phyloP scores from a whole-genome alignment of 495 filamentous ascomycete species.

The Xylaria acuta region DNA sequence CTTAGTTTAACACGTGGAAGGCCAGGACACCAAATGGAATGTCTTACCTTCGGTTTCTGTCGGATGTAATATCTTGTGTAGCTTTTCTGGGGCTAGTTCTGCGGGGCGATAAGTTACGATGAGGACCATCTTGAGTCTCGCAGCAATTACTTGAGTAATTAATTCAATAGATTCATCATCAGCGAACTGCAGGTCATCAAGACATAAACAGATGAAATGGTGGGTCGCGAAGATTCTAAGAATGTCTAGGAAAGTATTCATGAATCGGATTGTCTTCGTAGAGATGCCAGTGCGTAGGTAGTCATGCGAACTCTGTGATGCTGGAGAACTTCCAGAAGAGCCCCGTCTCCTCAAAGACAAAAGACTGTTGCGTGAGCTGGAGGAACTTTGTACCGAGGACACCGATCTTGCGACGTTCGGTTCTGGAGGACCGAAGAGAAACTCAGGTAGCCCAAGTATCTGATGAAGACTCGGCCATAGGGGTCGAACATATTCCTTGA shows the following conservation, averaged over 20 bases:
- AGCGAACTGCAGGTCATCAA: slow-evolving; percentile 87
- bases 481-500: slow-evolving; percentile 74
- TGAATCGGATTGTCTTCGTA: slow-evolving; percentile 76
- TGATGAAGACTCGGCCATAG: slow-evolving; percentile 80
- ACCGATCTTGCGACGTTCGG: slow-evolving; percentile 29
- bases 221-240: slow-evolving; percentile 75
- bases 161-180: slow-evolving; percentile 85
- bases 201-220: slow-evolving; percentile 80
- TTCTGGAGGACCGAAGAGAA: slow-evolving; percentile 58
- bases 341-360: slow-evolving; percentile 43
- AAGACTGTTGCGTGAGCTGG: slow-evolving; percentile 29
- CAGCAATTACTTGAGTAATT: slow-evolving; percentile 72
- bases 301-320: slow-evolving; percentile 66
- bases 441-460: slow-evolving; percentile 81
- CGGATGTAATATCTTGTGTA: slow-evolving; percentile 55
- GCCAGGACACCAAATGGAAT: not conserved
- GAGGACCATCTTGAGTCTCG: slow-evolving; percentile 77
- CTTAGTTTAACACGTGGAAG: slow-evolving; percentile 39
- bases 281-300: slow-evolving; percentile 73
- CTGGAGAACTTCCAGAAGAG: slow-evolving; percentile 48
- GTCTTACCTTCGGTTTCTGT: slow-evolving; percentile 52
- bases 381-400: slow-evolving; percentile 32
- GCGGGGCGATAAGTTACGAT: slow-evolving; percentile 70
- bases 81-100: slow-evolving; percentile 53
- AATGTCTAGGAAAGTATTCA: slow-evolving; percentile 86